A percentile compares a stretch with the other conserved stretches of the same genome.
Evolutionary conservation across 2,329 filamentous ascomycete genomes (phyloP).

Genomic region (Microsporum ferrugineum): DNA sequence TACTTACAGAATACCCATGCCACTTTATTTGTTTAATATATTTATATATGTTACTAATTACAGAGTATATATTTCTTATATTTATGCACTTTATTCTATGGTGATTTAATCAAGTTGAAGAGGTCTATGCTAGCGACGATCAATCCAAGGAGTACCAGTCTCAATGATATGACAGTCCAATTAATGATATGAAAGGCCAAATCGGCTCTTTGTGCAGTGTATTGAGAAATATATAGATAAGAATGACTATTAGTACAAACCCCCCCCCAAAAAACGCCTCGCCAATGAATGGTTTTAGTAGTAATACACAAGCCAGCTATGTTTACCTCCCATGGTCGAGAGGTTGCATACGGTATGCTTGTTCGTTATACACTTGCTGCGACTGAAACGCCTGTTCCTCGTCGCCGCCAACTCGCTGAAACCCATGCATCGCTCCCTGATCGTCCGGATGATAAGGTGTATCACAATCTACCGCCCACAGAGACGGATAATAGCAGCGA

Average conservation of each 20-base stretch:
- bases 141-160: no score
- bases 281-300: not conserved
- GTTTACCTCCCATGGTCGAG: not conserved
- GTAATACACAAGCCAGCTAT: not conserved
- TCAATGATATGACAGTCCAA: no score
- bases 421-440: constrained; percentile 6
- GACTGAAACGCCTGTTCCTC: constrained; percentile 11
- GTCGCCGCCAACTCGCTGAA: constrained; percentile 9
- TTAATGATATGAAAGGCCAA: no score
- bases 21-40: not conserved
- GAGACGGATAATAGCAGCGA: constrained; percentile 46
- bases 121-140: no score
- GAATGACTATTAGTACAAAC: not conserved
- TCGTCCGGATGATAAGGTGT: constrained; percentile 9
- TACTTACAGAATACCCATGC: not conserved
- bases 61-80: not conserved
- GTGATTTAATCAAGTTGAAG: no score
- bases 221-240: not conserved
- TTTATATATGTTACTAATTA: not conserved
- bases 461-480: constrained; percentile 11
- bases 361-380: not conserved
- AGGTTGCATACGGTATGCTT: constrained; percentile 8
- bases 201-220: not conserved
- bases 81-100: not conserved
- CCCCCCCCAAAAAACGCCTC: not conserved